phyloP scores from a whole-genome alignment of 1,139 yeast genomes.

The Debaryomycetaceae sp. region DNA sequence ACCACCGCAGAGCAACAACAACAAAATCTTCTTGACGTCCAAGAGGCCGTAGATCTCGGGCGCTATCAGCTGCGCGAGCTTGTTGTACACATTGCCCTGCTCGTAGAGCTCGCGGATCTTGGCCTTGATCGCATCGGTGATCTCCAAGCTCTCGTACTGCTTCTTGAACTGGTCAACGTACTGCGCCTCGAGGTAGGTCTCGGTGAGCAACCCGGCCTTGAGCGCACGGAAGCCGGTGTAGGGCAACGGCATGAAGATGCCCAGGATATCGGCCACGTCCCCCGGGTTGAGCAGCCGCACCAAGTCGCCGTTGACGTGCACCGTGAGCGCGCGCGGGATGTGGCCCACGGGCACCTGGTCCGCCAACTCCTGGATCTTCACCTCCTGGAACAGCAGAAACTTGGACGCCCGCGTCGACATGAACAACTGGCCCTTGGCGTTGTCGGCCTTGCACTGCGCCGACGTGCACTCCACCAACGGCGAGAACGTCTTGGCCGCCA shows the following conservation, averaged over 20 bases:
- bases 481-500: slow-evolving; percentile 74
- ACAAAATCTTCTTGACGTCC: slow-evolving; percentile 87
- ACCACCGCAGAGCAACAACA: slow-evolving; percentile 87
- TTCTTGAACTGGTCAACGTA: slow-evolving; percentile 81
- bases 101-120: slow-evolving; percentile 48
- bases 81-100: slow-evolving; percentile 71
- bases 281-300: slow-evolving; percentile 91
- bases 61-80: slow-evolving; percentile 85
- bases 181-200: slow-evolving; percentile 90
- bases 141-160: slow-evolving; percentile 66
- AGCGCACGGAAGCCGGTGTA: slow-evolving; percentile 93
- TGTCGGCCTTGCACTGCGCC: slow-evolving; percentile 70
- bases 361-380: slow-evolving; percentile 89
- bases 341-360: slow-evolving; percentile 98
- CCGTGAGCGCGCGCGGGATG: slow-evolving; percentile 81
- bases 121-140: slow-evolving; percentile 52
- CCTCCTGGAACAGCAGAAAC: slow-evolving; percentile 92
- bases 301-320: slow-evolving; percentile 85
- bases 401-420: slow-evolving; percentile 96
- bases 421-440: slow-evolving; percentile 82
- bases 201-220: slow-evolving; percentile 88
- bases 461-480: slow-evolving; percentile 88
- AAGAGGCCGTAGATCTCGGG: slow-evolving; percentile 96
- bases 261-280: slow-evolving; percentile 88
- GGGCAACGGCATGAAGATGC: slow-evolving; percentile 90